Conservation (phyloP, 2,329 filamentous ascomycete genomes). For the Rhynchosporium graminicola region DNA sequence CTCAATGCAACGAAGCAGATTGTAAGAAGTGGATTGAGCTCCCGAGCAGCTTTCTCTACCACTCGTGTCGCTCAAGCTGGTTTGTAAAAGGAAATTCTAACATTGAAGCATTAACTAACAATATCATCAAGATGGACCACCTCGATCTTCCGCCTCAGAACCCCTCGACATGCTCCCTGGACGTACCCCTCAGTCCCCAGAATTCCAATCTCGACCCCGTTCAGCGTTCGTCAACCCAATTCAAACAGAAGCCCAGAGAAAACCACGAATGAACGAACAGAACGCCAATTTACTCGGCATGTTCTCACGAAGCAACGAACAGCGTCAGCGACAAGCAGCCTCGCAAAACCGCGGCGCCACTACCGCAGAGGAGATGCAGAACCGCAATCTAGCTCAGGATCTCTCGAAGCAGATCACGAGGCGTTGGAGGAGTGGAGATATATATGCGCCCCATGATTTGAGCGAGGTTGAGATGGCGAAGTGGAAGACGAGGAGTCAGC, state of each 20-base stretch:
- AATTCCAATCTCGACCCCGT: conserved; percentile 7
- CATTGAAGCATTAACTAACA: conserved; percentile 18
- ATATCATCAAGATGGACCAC: conserved; percentile 11
- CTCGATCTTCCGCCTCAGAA: conserved; percentile 13
- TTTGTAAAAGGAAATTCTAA: conserved; percentile 20
- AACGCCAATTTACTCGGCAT: conserved; percentile 1
- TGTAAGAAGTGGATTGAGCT: conserved; percentile 17
- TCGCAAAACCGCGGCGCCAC: not conserved
- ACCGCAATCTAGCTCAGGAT: conserved; percentile 41
- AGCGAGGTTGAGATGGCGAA: conserved; percentile 76
- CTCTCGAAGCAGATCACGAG: conserved; percentile 67
- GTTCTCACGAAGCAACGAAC: not conserved
- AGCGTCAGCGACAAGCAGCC: too few species aligned
- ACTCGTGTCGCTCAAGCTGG: conserved; percentile 31
- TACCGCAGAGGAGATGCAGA: conserved; percentile 5
- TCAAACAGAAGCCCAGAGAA: not conserved
- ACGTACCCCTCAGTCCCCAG: not conserved
- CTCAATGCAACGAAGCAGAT: conserved; percentile 31
- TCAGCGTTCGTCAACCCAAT: conserved; percentile 13
- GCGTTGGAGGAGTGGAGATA: conserved; percentile 74
- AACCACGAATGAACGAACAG: not conserved
- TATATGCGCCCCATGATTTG: conserved; percentile 90
- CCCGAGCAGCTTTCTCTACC: conserved; percentile 35
- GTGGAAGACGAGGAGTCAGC: conserved; percentile 63
- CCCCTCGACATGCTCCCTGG: conserved; percentile 19